Percentiles rank a stretch among this genome's conserved stretches.
Evolutionary conservation across 139 green algal species (phyloP).

Genomic region (Monoraphidium neglectum): DNA sequence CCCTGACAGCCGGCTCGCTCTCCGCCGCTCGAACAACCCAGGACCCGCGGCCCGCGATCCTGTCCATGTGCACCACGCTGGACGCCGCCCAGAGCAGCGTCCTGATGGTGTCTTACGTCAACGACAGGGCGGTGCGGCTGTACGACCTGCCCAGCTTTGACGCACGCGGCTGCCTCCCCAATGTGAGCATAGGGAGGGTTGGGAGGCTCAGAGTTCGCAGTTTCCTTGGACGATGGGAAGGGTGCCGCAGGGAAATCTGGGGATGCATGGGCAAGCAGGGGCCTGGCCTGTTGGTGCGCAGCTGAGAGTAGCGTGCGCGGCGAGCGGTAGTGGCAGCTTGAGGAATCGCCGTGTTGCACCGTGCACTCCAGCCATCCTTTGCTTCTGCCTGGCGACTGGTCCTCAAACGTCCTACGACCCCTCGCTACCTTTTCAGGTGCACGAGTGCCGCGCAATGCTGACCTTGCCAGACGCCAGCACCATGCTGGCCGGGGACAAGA

Average conservation of each 20-base stretch:
- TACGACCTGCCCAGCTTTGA: slow-evolving; percentile 25
- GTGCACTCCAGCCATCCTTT: neutral
- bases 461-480: slow-evolving; percentile 27
- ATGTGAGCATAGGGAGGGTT: slow-evolving; percentile 15
- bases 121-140: slow-evolving; percentile 12
- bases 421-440: slow-evolving; percentile 1
- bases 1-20: too few relatives aligned
- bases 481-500: slow-evolving; percentile 19
- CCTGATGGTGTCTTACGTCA: slow-evolving; percentile 23
- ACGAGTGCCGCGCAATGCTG: slow-evolving; percentile 18
- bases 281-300: neutral
- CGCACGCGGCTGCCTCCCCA: slow-evolving; percentile 18
- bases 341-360: neutral
- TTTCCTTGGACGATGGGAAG: too few relatives aligned
- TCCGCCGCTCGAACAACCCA: neutral
- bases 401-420: too few relatives aligned
- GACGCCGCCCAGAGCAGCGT: slow-evolving; percentile 13
- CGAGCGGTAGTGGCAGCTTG: neutral
- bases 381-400: neutral
- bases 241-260: too few relatives aligned
- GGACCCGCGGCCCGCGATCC: neutral
- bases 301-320: neutral
- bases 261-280: too few relatives aligned
- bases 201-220: too few relatives aligned
- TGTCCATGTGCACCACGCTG: slow-evolving; percentile 13